Conservation (phyloP, 306 rosid species). For the Cucumis melo region DNA sequence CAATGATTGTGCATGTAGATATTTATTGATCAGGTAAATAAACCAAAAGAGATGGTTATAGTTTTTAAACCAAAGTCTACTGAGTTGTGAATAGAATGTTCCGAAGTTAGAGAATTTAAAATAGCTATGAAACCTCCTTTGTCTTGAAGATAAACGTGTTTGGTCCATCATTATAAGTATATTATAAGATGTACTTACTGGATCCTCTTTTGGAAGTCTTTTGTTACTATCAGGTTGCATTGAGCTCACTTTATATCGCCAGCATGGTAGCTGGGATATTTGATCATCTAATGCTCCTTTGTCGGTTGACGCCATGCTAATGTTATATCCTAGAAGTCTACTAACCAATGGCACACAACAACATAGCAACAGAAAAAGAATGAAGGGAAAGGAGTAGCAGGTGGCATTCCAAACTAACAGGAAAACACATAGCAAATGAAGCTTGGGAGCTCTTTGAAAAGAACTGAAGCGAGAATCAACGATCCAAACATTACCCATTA, state of each 20-base stretch:
- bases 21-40: background rate
- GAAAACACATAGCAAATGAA: conserved; percentile 64
- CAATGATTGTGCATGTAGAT: background rate
- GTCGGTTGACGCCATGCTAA: conserved; percentile 60
- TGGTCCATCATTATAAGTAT: background rate
- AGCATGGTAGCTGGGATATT: conserved; percentile 60
- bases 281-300: conserved; percentile 82
- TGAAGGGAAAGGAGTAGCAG: conserved; percentile 91
- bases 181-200: conserved; percentile 35
- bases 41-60: background rate
- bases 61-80: background rate
- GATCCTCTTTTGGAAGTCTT: conserved; percentile 35
- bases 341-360: conserved; percentile 82
- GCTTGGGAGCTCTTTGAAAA: conserved; percentile 62
- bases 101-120: background rate
- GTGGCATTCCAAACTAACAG: conserved; percentile 90
- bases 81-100: background rate
- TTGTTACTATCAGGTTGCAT: conserved; percentile 24
- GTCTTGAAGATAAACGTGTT: background rate
- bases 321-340: conserved; percentile 78
- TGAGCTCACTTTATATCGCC: conserved; percentile 43
- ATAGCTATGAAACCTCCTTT: background rate
- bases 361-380: conserved; percentile 65
- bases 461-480: conserved; percentile 80
- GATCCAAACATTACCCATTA: conserved; percentile 96